phyloP scores from a whole-genome alignment of 2,329 filamentous ascomycete genomes.

The Paraconiothyrium sp. region DNA sequence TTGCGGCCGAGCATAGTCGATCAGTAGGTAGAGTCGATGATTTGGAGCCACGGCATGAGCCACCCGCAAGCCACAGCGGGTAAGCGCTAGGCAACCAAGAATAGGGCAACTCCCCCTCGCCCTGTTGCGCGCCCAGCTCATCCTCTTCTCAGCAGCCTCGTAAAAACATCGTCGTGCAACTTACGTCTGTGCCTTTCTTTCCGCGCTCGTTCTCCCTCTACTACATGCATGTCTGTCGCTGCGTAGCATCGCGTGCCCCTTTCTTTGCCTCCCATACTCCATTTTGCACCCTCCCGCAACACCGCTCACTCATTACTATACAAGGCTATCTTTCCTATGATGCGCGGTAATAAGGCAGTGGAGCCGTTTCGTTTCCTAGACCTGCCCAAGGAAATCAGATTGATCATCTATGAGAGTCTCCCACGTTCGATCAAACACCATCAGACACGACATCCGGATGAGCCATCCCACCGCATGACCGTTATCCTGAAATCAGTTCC shows the following conservation, averaged over 20 bases:
- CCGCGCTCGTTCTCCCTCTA: background rate
- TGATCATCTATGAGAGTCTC: constrained; percentile 16
- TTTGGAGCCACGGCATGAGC: background rate
- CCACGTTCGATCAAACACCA: constrained; percentile 18
- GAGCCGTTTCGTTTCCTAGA: constrained; percentile 20
- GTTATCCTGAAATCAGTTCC: constrained; percentile 19
- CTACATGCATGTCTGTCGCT: constrained; percentile 4
- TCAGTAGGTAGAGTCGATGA: no score
- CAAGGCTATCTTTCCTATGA: background rate
- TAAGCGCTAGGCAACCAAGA: constrained; percentile 8
- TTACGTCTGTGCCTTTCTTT: background rate
- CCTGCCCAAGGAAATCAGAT: constrained; percentile 17
- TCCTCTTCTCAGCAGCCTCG: constrained; percentile 8
- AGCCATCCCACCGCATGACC: constrained; percentile 21
- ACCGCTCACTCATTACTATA: background rate
- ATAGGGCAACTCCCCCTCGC: constrained; percentile 1
- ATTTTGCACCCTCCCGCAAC: background rate
- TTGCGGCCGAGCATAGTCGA: background rate
- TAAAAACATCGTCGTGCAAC: background rate
- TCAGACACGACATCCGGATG: constrained; percentile 20
- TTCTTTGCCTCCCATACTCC: background rate
- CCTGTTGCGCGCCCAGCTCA: background rate
- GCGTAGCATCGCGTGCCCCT: constrained; percentile 28
- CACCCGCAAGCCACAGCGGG: constrained; percentile 5
- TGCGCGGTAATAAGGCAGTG: constrained; percentile 1